Conservation (phyloP, 1,139 yeast genomes). For the Eremothecium gossypii region DNA sequence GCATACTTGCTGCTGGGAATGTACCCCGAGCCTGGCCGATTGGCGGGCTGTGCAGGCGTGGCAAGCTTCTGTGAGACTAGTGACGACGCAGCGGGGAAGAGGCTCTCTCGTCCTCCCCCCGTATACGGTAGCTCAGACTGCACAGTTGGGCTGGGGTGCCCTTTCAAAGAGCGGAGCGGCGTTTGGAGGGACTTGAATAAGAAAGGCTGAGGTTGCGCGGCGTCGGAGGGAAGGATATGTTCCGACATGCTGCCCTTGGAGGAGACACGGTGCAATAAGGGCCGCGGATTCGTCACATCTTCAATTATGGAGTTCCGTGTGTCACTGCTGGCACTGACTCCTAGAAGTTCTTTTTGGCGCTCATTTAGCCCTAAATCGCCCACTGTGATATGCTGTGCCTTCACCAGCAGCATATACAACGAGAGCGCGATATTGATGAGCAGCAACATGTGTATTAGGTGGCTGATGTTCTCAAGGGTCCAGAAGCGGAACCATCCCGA, state of each 20-base stretch:
- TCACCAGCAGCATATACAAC: conserved; percentile 29
- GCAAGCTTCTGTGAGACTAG: no score
- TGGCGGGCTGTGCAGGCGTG: conserved; percentile 8
- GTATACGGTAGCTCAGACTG: no score
- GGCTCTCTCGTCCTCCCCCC: no score
- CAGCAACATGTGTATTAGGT: conserved; percentile 28
- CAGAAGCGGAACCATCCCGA: conserved; percentile 8
- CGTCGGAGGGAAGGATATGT: no score
- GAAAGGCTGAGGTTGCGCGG: conserved; percentile 17
- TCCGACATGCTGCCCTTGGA: no score
- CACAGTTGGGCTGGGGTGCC: no score
- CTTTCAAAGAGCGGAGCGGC: conserved; percentile 15
- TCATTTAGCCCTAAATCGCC: conserved; percentile 36
- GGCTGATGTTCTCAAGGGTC: conserved; percentile 11
- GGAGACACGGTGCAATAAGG: conserved; percentile 1
- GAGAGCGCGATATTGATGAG: conserved; percentile 33
- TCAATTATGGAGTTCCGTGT: not conserved
- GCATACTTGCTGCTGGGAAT: conserved; percentile 37
- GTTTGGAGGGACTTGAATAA: conserved; percentile 28
- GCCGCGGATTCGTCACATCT: conserved; percentile 16
- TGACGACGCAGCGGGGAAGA: no score
- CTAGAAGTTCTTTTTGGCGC: conserved; percentile 36
- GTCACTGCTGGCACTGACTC: conserved; percentile 27
- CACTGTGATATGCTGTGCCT: conserved; percentile 30
- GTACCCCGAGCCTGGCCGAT: conserved; percentile 22